Conservation (phyloP, 2,329 filamentous ascomycete genomes). For the Elsinoe arachidis region DNA sequence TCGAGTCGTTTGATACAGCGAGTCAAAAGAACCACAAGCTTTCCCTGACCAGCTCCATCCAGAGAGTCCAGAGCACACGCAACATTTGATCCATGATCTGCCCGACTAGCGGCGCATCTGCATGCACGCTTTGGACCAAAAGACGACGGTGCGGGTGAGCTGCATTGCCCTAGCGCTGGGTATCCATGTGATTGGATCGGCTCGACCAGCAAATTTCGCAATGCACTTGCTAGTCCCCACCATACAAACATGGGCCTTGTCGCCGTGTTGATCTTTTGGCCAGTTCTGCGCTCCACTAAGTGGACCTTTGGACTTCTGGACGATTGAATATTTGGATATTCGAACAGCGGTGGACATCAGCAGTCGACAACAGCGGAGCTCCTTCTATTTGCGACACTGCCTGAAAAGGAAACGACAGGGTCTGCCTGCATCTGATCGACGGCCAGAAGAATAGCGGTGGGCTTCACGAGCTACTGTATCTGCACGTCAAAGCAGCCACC, state of each 20-base stretch:
- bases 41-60: background rate
- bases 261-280: slow-evolving; percentile 7
- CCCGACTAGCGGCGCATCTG: background rate
- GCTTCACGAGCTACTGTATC: background rate
- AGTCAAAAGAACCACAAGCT: background rate
- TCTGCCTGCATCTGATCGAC: slow-evolving; percentile 3
- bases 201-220: slow-evolving; percentile 8
- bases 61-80: background rate
- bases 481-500: background rate
- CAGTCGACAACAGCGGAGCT: background rate
- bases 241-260: slow-evolving; percentile 5
- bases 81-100: slow-evolving; percentile 9
- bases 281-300: background rate
- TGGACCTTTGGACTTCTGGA: background rate
- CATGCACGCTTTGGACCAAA: background rate
- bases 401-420: background rate
- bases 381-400: slow-evolving; percentile 2
- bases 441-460: slow-evolving; percentile 2
- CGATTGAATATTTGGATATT: background rate
- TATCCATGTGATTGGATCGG: slow-evolving; percentile 1
- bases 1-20: slow-evolving; percentile 3
- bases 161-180: slow-evolving; percentile 1
- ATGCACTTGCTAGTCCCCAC: slow-evolving; percentile 4
- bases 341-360: background rate
- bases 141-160: background rate